Base-by-base conservation (phyloP, 305 asterid genomes). In the Fraxinus xanthoxyloides region DNA sequence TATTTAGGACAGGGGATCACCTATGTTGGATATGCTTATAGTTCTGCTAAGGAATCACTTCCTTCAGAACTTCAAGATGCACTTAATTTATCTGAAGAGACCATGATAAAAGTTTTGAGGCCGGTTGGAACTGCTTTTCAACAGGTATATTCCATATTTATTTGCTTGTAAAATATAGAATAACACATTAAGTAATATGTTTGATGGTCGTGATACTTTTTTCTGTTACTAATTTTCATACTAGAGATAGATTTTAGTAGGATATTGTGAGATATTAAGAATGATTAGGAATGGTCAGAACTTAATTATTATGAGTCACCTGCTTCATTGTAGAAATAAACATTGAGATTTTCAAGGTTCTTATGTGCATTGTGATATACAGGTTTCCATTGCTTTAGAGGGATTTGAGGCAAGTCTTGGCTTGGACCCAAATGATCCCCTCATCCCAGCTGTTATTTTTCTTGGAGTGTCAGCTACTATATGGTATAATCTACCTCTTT, bases 401-500 rank as follows among this genome's bases (percentile, higher is more conserved):
- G 87, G 90, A 77, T 79, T 94, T 76, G 98, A 95, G 86, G 89
- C 81, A 81, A 88, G 85, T 69, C 79, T 95, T 40, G 97, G 98
- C 76, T 83, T 93, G 84, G 94, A 93, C 86, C 98, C 95, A 5
- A 89, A 88, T 82, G 98, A 95, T 82, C 98, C 97, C 40, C 90
- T 93, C 80, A 81, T 95, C 79, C 92, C 93, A 13, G 82, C 92
- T 77, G 85, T 89, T 80, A 88, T 95, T 83, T 88, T 92, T 81
- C 82, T 92, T 67, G 97, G 94, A 82, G 87, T 88, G 78, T 92
- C 95, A 78, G 89, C 91, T 79, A 85, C 92, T 85, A 80, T 94
- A 85, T 95, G 99, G 98, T 95, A 91, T 87, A 85, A 85, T 73
- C 75, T 61, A 81, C 77, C 85, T 85, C 61, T 89, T 81, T 85